Evolutionary conservation across 116 monocot species (phyloP).

Genomic region (Zostera marina): DNA sequence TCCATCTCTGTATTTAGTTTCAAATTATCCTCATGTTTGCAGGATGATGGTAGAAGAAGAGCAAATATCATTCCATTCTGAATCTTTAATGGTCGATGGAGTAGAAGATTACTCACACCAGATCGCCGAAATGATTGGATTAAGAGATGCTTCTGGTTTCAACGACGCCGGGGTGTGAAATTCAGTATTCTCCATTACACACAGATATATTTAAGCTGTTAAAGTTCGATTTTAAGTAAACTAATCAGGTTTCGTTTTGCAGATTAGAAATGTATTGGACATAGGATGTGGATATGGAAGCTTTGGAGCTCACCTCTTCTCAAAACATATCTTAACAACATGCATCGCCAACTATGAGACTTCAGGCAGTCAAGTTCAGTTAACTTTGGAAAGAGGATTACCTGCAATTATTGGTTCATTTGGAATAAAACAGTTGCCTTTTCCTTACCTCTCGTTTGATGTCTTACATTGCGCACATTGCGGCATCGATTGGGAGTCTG

Average conservation of each 20-base stretch:
- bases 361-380: conserved; percentile 81
- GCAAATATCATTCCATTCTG: conserved; percentile 78
- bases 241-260: conserved; percentile 2
- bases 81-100: conserved; percentile 84
- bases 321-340: conserved; percentile 54
- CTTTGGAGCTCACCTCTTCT: conserved; percentile 80
- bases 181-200: neutral
- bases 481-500: conserved; percentile 65
- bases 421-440: conserved; percentile 58
- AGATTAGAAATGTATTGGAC: conserved; percentile 51
- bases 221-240: neutral
- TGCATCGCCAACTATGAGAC: conserved; percentile 88
- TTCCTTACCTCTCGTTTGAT: conserved; percentile 74
- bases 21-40: neutral
- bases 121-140: conserved; percentile 91
- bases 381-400: conserved; percentile 86
- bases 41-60: conserved; percentile 92
- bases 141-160: conserved; percentile 76
- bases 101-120: conserved; percentile 95
- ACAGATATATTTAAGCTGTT: neutral
- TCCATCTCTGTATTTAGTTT: neutral
- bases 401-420: conserved; percentile 78
- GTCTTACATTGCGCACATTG: conserved; percentile 78
- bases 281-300: conserved; percentile 88
- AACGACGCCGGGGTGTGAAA: conserved; percentile 74